Conservation (phyloP, 257 asterid species). For the Solanum okadae region DNA sequence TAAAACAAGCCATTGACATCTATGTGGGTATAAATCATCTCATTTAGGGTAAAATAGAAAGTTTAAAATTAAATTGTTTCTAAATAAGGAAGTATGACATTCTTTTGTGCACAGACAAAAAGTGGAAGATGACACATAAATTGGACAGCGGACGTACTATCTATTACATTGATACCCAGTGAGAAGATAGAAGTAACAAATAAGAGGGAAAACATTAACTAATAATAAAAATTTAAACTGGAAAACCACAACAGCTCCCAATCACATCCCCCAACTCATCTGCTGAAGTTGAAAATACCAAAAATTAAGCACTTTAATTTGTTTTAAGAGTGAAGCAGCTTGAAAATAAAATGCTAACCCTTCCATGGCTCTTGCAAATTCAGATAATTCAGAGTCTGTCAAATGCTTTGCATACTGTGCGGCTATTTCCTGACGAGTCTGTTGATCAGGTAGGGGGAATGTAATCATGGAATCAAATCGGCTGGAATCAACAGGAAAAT, state of each 20-base stretch:
- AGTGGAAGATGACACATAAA: background rate
- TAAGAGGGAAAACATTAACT: background rate
- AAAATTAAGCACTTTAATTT: background rate
- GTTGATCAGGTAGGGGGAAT: slow-evolving; percentile 75
- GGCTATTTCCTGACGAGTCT: slow-evolving; percentile 72
- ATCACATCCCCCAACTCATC: background rate
- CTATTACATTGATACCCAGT: background rate
- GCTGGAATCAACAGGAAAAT: slow-evolving; percentile 34
- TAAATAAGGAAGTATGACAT: background rate
- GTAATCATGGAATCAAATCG: slow-evolving; percentile 85
- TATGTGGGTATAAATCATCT: background rate
- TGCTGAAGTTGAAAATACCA: background rate
- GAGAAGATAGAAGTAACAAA: background rate
- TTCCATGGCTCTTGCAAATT: slow-evolving; percentile 59
- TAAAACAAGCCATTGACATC: background rate
- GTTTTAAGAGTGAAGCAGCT: background rate
- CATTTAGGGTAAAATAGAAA: background rate
- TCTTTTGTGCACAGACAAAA: background rate
- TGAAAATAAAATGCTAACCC: slow-evolving; percentile 33
- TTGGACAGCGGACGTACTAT: background rate
- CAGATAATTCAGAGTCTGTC: slow-evolving; percentile 54
- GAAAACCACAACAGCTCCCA: background rate
- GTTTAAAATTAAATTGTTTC: background rate
- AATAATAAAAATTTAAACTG: background rate
- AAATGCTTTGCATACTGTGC: slow-evolving; percentile 91